A percentile compares a stretch with the other conserved stretches of the same genome.
These are phyloP conservation scores for Ustilago curta DNA, from an alignment of 1,284 basidiomycete species.

Conservation along the genomic window DNA sequence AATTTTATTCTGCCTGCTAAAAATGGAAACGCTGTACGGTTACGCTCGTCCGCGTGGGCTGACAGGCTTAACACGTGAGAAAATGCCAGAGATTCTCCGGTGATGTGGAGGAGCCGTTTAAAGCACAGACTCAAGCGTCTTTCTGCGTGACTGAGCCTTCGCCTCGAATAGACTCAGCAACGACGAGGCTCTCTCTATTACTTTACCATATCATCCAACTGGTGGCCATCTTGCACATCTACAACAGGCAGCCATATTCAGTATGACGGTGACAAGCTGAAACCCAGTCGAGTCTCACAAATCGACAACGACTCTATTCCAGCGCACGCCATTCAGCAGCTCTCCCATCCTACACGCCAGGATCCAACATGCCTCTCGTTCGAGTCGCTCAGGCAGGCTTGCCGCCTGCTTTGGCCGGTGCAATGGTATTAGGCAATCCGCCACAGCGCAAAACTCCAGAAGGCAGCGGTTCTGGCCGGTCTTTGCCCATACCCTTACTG, in stretches of 20 bases:
- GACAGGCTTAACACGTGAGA: not conserved
- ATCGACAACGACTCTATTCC: too few relatives aligned
- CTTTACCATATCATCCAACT: not conserved
- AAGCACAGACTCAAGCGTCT: too few relatives aligned
- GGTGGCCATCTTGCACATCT: too few relatives aligned
- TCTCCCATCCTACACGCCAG: not conserved
- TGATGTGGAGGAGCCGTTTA: not conserved
- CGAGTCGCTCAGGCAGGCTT: conserved; percentile 2
- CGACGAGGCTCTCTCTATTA: not conserved
- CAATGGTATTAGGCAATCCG: conserved; percentile 13
- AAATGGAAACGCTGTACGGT: conserved; percentile 8
- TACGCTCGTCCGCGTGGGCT: not conserved
- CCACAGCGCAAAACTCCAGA: conserved; percentile 28
- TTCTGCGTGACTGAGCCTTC: not conserved
- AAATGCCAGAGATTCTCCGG: not conserved
- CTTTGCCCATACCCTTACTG: conserved; percentile 74
- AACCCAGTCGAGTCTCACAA: not conserved
- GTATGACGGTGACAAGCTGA: not conserved
- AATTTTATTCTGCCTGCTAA: too few relatives aligned
- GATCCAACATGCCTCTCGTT: conserved; percentile 24
- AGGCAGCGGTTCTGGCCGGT: conserved; percentile 72
- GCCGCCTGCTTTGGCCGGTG: conserved; percentile 13
- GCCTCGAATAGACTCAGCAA: not conserved
- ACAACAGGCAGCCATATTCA: not conserved
- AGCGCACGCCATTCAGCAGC: too few relatives aligned